Percentiles rank a stretch among this genome's conserved stretches.
phyloP scores from a whole-genome alignment of 441 rosid genomes.

The Populus hybrid region DNA sequence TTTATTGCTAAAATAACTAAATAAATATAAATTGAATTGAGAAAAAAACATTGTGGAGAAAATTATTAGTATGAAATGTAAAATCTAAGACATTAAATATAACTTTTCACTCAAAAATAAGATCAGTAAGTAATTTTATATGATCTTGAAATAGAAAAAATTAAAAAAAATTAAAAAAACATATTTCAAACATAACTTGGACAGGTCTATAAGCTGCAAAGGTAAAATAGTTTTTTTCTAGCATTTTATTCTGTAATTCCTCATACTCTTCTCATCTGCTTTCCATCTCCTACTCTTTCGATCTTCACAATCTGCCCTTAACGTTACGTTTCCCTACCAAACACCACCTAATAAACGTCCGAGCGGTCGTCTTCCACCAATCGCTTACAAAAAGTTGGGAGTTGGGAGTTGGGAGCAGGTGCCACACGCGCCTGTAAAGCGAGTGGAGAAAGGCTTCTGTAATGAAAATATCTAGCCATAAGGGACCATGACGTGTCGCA shows the following conservation, averaged over 20 bases:
- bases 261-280: background rate
- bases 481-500: conserved; percentile 20
- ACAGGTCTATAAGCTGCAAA: background rate
- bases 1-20: too few species aligned
- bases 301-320: background rate
- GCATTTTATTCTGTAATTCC: background rate
- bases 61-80: background rate
- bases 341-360: background rate
- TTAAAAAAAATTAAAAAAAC: too few species aligned
- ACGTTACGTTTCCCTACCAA: background rate
- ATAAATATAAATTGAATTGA: background rate
- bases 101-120: background rate
- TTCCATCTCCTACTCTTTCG: background rate
- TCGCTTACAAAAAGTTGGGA: background rate
- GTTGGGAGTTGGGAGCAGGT: background rate
- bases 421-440: background rate
- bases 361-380: background rate
- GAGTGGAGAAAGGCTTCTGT: background rate
- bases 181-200: background rate
- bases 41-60: background rate
- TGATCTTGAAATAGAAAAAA: too few species aligned
- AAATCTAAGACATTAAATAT: too few species aligned
- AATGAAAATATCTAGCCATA: conserved; percentile 19
- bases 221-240: background rate
- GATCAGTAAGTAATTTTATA: background rate